Percentiles rank a stretch among this genome's conserved stretches.
These are phyloP conservation scores for Debaryomyces robertsiae DNA, from an alignment of 1,139 yeast genomes.

Conservation along the genomic window DNA sequence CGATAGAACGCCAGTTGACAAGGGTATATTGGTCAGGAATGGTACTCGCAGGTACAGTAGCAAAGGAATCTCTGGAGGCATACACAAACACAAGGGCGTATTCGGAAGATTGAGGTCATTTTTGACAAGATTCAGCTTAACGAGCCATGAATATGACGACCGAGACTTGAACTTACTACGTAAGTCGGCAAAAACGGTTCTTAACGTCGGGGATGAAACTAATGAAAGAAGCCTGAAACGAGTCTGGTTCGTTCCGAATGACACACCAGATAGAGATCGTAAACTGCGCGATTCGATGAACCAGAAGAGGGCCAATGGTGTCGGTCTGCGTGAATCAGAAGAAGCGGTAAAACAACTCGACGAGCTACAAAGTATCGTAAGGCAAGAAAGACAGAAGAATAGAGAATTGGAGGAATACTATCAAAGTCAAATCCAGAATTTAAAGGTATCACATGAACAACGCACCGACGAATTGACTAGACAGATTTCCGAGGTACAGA, in stretches of 20 bases:
- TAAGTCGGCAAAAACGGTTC: constrained; percentile 17
- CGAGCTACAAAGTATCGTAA: not conserved
- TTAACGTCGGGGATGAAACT: constrained; percentile 13
- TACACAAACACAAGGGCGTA: constrained; percentile 14
- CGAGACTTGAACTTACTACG: constrained; percentile 16
- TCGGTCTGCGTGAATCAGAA: constrained; percentile 1
- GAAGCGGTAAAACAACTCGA: not conserved
- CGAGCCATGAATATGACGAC: constrained; percentile 13
- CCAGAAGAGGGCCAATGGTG: not conserved
- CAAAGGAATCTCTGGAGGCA: not conserved
- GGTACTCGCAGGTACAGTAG: constrained; percentile 1
- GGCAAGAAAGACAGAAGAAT: constrained; percentile 1
- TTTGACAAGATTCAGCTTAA: constrained; percentile 16
- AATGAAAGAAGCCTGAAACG: constrained; percentile 11
- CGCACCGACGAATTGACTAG: constrained; percentile 8
- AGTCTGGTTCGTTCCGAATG: constrained; percentile 13
- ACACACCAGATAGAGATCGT: not conserved
- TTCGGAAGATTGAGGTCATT: constrained; percentile 18
- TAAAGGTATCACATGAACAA: constrained; percentile 9
- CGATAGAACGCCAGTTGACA: constrained; percentile 11
- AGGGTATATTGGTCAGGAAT: constrained; percentile 5
- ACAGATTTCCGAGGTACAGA: constrained; percentile 8
- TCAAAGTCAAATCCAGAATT: constrained; percentile 5
- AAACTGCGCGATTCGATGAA: not conserved
- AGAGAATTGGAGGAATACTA: constrained; percentile 5